Percentiles rank a stretch among this genome's conserved stretches.
Evolutionary conservation across 106 monocot species (phyloP).

Genomic region (Gastrodia elata): DNA sequence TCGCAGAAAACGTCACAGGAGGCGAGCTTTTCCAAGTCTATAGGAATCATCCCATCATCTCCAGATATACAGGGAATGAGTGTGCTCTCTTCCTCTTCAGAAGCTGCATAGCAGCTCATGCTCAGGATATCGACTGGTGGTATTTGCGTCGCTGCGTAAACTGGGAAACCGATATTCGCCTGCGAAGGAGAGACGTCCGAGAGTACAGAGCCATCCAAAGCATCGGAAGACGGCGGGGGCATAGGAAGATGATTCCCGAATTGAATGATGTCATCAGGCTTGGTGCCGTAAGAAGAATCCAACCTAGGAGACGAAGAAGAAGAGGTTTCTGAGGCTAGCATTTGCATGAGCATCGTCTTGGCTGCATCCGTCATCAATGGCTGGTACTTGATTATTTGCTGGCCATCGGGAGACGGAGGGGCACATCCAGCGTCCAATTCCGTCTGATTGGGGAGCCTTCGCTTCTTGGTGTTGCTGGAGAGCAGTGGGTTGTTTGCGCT

Average conservation of each 20-base stretch:
- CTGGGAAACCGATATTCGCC: conserved; percentile 10
- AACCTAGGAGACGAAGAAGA: conserved; percentile 18
- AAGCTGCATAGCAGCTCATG: neutral
- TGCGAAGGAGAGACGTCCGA: conserved; percentile 14
- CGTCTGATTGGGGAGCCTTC: conserved; percentile 30
- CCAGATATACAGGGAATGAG: neutral
- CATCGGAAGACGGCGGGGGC: neutral
- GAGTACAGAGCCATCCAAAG: conserved; percentile 20
- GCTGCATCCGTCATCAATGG: conserved; percentile 30
- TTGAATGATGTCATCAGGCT: conserved; percentile 15
- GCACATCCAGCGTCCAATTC: neutral
- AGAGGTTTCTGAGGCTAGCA: conserved; percentile 21
- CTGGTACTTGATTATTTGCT: conserved; percentile 25
- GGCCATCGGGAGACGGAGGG: conserved; percentile 21
- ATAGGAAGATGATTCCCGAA: conserved; percentile 26
- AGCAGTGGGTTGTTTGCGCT: conserved; percentile 14
- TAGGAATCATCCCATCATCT: conserved; percentile 7
- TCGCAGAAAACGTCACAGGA: neutral
- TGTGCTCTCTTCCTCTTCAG: neutral
- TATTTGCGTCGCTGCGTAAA: neutral
- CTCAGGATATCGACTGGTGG: neutral
- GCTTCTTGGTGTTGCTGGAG: conserved; percentile 24
- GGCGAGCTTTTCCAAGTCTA: conserved; percentile 3
- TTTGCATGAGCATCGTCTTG: conserved; percentile 36
- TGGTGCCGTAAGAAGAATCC: conserved; percentile 15